A percentile compares a stretch with the other conserved stretches of the same genome.
phyloP scores from a whole-genome alignment of 306 rosid species.

The Luffa aegyptiaca region DNA sequence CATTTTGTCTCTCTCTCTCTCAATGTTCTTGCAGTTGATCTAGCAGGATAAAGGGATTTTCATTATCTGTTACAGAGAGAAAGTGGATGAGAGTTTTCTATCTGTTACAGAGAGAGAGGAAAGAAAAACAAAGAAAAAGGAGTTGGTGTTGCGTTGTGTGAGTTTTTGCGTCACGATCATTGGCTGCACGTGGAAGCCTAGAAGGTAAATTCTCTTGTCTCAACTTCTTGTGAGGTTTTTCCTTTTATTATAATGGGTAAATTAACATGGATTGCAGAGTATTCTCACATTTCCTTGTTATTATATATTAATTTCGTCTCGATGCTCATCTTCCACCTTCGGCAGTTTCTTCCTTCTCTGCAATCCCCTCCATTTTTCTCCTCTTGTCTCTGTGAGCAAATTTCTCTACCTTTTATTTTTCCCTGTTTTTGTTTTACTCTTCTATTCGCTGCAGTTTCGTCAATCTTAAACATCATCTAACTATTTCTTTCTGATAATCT shows the following conservation, averaged over 20 bases:
- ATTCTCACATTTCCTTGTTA: conserved; percentile 9
- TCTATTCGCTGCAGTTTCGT: conserved; percentile 13
- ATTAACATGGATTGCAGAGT: conserved; percentile 11
- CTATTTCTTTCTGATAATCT: conserved; percentile 14
- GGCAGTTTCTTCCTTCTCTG: conserved; percentile 41
- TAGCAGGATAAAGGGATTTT: conserved; percentile 16
- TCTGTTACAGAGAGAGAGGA: neutral
- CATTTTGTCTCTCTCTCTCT: conserved; percentile 2
- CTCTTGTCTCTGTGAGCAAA: conserved; percentile 29
- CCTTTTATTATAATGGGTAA: neutral
- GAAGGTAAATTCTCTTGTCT: conserved; percentile 30
- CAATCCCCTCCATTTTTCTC: conserved; percentile 15
- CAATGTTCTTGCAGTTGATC: conserved; percentile 24
- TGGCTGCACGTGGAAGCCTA: conserved; percentile 49
- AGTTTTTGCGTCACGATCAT: conserved; percentile 37
- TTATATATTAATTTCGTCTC: conserved; percentile 22
- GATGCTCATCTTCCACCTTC: conserved; percentile 38
- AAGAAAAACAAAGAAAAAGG: neutral
- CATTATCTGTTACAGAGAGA: conserved; percentile 8
- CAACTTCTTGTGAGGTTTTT: conserved; percentile 16
- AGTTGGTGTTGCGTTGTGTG: conserved; percentile 4
- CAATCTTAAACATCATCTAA: conserved; percentile 9
- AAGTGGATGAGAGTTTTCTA: neutral
- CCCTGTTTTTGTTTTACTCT: conserved; percentile 16
- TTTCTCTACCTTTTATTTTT: conserved; percentile 6